Conservation (phyloP, 306 rosid genomes). For the Oemleria cerasiformis region DNA sequence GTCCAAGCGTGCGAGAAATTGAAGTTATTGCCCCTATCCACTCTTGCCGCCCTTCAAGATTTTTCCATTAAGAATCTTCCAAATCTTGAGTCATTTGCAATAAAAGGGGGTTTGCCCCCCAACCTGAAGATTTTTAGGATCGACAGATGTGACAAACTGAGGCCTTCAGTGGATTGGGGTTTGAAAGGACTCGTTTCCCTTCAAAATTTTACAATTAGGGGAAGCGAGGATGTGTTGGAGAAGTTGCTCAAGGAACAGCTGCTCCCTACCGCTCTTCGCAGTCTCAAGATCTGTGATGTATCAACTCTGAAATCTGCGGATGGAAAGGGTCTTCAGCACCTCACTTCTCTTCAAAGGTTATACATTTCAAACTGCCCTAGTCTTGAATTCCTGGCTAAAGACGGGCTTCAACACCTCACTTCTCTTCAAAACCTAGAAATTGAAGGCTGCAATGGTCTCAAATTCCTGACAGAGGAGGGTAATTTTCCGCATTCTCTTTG, state of each 20-base stretch:
- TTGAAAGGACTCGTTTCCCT: neutral
- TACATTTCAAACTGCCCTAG: too few species aligned
- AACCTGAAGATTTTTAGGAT: neutral
- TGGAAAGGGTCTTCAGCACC: too few species aligned
- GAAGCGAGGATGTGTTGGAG: neutral
- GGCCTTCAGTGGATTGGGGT: neutral
- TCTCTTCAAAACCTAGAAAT: neutral
- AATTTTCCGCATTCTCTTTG: neutral
- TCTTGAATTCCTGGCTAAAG: too few species aligned
- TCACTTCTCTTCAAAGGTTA: too few species aligned
- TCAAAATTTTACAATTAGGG: neutral
- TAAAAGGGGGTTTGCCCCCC: conserved; percentile 2
- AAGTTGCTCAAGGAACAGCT: neutral
- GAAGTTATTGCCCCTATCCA: neutral
- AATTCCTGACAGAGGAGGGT: neutral
- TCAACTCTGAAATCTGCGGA: neutral
- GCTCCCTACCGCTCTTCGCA: neutral
- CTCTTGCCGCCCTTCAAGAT: neutral
- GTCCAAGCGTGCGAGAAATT: neutral
- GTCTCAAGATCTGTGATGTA: neutral
- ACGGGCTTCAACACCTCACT: neutral
- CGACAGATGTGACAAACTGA: neutral
- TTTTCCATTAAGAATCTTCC: neutral
- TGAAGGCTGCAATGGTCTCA: neutral
- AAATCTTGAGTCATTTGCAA: neutral